Base-by-base conservation (phyloP, 2,329 filamentous ascomycete genomes). In the Stagonosporopsis chrysanthemi region DNA sequence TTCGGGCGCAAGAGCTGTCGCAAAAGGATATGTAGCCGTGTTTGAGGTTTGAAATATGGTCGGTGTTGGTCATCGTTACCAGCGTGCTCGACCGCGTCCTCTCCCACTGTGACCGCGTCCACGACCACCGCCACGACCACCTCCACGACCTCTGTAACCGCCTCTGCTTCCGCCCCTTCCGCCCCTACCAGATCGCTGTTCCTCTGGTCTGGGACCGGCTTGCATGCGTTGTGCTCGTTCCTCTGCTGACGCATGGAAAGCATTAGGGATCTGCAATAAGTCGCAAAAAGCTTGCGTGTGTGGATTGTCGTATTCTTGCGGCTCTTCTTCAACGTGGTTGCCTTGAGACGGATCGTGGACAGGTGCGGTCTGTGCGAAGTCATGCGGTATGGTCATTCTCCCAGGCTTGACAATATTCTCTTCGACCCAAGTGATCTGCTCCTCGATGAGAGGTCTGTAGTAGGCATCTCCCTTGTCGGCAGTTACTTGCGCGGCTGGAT, bases 211-310 rank as follows among this genome's bases (percentile, higher is more conserved):
- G 38, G 73, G 72, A 42, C 73, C 74, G 26, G 61, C 52, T 57
- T 72, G 68, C 62, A 71, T 68, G 59, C 66, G 57, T 39, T 68
- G 63, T 41, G 59, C 59, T 46, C 73, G 84, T 73, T 96, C 90
- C 67, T 92, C 87, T 2, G 89, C 84, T n/a, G 79, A 86, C 2
- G 89, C 85, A 66, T 90, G 83, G 81, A 88, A 96, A 9, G 88
- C 82, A 73, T 98, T 96, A 6, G 85, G 79, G 31, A 99, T 87
- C 8, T 84, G 87, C 1, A 98, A 68, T 52, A 98, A 77, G 53
- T 88, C 80, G 75, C 95, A 99, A 72, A 94, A 98, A 3, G 81
- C 77, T n/a, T 80, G 81, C 6, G 92, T 98, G 78, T 98, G 94
- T 12, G 90, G 88, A 70, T 95, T 98, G 4, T 87, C 91, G 73